Percentiles rank a stretch among this genome's conserved stretches.
Conservation (phyloP, 306 rosid species). For the Rosa lucieae region DNA sequence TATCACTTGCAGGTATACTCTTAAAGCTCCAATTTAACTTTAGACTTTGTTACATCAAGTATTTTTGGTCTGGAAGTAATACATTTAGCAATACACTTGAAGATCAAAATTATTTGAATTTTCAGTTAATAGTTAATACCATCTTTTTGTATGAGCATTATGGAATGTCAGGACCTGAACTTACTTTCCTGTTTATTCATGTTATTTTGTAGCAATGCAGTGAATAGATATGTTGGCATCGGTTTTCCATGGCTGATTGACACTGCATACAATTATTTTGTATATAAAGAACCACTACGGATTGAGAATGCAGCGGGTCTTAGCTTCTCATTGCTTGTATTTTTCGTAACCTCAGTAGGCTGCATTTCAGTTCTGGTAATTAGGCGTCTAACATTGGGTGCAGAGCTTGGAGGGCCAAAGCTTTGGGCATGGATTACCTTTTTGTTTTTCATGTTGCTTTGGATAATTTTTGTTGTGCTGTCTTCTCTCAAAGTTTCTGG, state of each 20-base stretch:
- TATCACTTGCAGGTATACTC: slow-evolving; percentile 90
- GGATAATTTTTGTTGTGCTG: slow-evolving; percentile 75
- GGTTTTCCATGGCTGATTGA: slow-evolving; percentile 94
- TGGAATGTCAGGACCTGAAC: slow-evolving; percentile 16
- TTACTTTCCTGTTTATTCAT: slow-evolving; percentile 15
- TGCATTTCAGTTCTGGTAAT: slow-evolving; percentile 72
- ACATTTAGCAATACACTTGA: not conserved
- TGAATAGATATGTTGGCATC: slow-evolving; percentile 90
- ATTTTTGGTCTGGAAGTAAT: slow-evolving; percentile 5
- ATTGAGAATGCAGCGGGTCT: slow-evolving; percentile 78
- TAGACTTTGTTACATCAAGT: slow-evolving; percentile 18
- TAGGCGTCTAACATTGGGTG: slow-evolving; percentile 79
- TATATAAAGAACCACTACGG: slow-evolving; percentile 65
- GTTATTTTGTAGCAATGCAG: slow-evolving; percentile 67
- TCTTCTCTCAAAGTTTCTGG: slow-evolving; percentile 82
- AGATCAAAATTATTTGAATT: not conserved
- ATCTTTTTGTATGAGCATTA: not conserved
- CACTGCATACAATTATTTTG: slow-evolving; percentile 74
- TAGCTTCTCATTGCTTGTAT: slow-evolving; percentile 80
- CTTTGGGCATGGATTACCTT: slow-evolving; percentile 87
- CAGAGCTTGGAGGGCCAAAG: slow-evolving; percentile 95
- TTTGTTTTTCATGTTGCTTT: slow-evolving; percentile 65
- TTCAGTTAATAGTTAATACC: not conserved
- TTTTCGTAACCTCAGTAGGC: slow-evolving; percentile 76
- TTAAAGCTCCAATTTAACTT: slow-evolving; percentile 25